Percentiles rank a stretch among this genome's conserved stretches.
Evolutionary conservation across 2,329 filamentous ascomycete species (phyloP).

Genomic region (Byssochlamys sp.): DNA sequence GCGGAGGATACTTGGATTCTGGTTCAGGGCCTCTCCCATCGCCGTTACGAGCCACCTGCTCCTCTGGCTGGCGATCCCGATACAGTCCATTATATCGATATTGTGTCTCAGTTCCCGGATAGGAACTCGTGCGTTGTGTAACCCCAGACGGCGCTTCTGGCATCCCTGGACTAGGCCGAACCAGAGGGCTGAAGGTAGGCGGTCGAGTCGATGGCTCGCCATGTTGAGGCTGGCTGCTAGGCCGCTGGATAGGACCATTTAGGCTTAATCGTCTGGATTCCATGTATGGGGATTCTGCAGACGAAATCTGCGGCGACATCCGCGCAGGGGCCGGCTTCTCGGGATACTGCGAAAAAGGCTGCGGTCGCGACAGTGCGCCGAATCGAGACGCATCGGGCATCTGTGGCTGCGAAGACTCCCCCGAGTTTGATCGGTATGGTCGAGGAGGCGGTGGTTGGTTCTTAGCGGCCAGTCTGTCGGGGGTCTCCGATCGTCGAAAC

Average conservation of each 20-base stretch:
- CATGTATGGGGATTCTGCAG: conserved; percentile 24
- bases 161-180: conserved; percentile 17
- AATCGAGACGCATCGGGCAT: conserved; percentile 24
- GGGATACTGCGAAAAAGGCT: conserved; percentile 23
- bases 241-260: conserved; percentile 33
- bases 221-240: conserved; percentile 33
- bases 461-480: conserved; percentile 56
- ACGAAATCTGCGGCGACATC: conserved; percentile 24
- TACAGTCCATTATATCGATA: conserved; percentile 25
- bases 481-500: conserved; percentile 61
- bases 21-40: conserved; percentile 21
- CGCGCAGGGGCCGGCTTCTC: conserved; percentile 27
- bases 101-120: conserved; percentile 21
- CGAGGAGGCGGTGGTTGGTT: conserved; percentile 20
- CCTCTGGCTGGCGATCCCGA: conserved; percentile 27
- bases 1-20: conserved; percentile 18
- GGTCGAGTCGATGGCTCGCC: conserved; percentile 24
- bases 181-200: conserved; percentile 27
- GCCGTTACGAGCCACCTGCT: conserved; percentile 25
- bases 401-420: conserved; percentile 17
- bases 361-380: conserved; percentile 19
- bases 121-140: conserved; percentile 20
- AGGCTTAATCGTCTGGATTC: conserved; percentile 35
- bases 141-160: conserved; percentile 11
- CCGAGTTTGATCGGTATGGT: conserved; percentile 29